Percentiles rank a stretch among this genome's conserved stretches.
phyloP scores from a whole-genome alignment of 2,329 filamentous ascomycete genomes.

The Neofusicoccum kwambonambiense region DNA sequence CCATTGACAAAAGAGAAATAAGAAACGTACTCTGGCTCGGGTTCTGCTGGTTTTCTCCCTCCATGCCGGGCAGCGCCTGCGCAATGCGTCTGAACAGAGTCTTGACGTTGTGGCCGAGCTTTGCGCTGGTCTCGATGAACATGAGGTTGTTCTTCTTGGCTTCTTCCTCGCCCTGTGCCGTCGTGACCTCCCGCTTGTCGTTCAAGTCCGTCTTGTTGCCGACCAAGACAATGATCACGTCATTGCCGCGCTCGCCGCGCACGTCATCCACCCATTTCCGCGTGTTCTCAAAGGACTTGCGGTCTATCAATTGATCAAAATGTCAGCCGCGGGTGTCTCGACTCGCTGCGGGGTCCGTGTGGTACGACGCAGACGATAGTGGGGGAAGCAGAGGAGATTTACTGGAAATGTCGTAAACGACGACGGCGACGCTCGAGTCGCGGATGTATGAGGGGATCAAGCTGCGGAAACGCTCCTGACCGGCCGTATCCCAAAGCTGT shows the following conservation, averaged over 20 bases:
- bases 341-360: not conserved
- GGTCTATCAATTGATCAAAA: conserved; percentile 52
- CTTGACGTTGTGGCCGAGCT: conserved; percentile 97
- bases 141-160: conserved; percentile 97
- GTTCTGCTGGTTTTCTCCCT: conserved; percentile 77
- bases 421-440: conserved; percentile 95
- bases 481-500: conserved; percentile 97
- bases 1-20: not conserved
- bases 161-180: conserved; percentile 94
- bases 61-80: conserved; percentile 96
- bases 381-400: conserved; percentile 28
- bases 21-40: conserved; percentile 72
- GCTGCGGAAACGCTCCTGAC: conserved; percentile 95
- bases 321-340: conserved; percentile 8
- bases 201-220: conserved; percentile 99
- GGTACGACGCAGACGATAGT: conserved; percentile 7
- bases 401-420: conserved; percentile 98
- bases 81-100: conserved; percentile 96
- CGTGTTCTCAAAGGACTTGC: conserved; percentile 97
- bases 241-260: conserved; percentile 90
- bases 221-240: conserved; percentile 97
- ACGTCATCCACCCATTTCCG: conserved; percentile 99
- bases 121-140: conserved; percentile 99
- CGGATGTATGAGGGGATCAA: conserved; percentile 98
- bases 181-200: conserved; percentile 97